Evolutionary conservation across 305 asterid species (phyloP).

Genomic region (Euphrasia arctica): DNA sequence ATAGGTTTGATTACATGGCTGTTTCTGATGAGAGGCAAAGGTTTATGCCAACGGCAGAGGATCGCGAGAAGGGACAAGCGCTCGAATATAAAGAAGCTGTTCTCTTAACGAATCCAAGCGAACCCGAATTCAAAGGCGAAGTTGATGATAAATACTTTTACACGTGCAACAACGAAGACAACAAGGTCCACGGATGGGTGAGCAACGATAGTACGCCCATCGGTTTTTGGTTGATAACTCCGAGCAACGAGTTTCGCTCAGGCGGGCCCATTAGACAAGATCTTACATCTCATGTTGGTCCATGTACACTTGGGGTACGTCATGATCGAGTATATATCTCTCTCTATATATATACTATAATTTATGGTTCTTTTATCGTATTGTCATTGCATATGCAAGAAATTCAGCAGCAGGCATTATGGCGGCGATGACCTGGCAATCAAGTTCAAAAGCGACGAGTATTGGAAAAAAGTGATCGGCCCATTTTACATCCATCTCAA

Average conservation of each 20-base stretch:
- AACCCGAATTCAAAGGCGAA: constrained; percentile 50
- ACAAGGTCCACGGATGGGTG: constrained; percentile 71
- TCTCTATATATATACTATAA: too few species aligned
- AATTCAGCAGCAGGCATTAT: constrained; percentile 61
- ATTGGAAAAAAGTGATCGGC: constrained; percentile 76
- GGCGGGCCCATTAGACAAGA: constrained; percentile 77
- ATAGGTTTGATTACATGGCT: constrained; percentile 79
- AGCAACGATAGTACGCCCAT: constrained; percentile 27
- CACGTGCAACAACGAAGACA: constrained; percentile 58
- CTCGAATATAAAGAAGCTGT: constrained; percentile 66
- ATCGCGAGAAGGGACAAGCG: constrained; percentile 39
- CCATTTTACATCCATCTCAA: constrained; percentile 61
- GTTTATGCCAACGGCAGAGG: constrained; percentile 51
- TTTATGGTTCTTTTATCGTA: neutral
- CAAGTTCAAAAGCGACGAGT: constrained; percentile 36
- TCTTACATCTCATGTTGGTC: constrained; percentile 75
- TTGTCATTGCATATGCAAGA: constrained; percentile 28
- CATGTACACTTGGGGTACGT: constrained; percentile 47
- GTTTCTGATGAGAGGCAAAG: constrained; percentile 58
- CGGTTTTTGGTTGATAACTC: constrained; percentile 80
- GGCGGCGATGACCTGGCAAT: constrained; percentile 46
- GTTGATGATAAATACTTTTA: constrained; percentile 74
- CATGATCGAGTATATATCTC: constrained; percentile 17
- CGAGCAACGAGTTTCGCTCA: constrained; percentile 57
- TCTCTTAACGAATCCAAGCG: constrained; percentile 43